A percentile compares a stretch with the other conserved stretches of the same genome.
phyloP scores from a whole-genome alignment of 805 yeast genomes.

The Yarrowia divulgata region DNA sequence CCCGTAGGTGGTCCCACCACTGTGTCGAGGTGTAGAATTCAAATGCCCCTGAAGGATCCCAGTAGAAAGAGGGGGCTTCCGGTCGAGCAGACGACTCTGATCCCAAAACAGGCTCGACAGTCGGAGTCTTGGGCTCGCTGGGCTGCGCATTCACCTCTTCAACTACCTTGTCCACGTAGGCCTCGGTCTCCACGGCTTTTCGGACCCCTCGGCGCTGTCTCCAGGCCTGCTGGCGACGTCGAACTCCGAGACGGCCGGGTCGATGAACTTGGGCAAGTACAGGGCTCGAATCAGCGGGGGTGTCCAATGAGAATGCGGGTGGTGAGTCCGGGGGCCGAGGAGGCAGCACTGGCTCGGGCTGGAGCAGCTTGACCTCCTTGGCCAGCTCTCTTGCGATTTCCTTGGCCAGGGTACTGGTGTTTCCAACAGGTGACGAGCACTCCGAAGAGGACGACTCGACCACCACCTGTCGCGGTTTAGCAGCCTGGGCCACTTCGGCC shows the following conservation, averaged over 20 bases:
- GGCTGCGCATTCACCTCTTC: not conserved
- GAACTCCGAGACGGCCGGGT: constrained; percentile 8
- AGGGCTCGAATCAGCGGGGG: not conserved
- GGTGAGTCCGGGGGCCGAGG: not conserved
- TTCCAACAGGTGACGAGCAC: not conserved
- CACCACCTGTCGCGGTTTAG: not conserved
- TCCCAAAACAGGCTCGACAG: not conserved
- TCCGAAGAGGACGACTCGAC: constrained; percentile 1
- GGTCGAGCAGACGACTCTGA: not conserved
- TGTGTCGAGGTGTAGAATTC: constrained; percentile 8
- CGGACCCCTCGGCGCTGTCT: constrained; percentile 26
- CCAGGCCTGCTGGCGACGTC: constrained; percentile 37
- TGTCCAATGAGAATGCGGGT: not conserved
- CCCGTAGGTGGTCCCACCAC: constrained; percentile 22
- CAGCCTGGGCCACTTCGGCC: not conserved
- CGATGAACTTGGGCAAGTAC: not conserved
- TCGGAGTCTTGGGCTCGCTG: not conserved
- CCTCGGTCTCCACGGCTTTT: not conserved
- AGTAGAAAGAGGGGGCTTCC: constrained; percentile 14
- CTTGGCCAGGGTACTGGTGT: constrained; percentile 17
- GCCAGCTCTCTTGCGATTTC: constrained; percentile 29
- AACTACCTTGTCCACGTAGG: constrained; percentile 3
- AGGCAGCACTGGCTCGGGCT: constrained; percentile 19
- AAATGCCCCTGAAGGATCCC: constrained; percentile 15
- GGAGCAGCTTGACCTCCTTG: constrained; percentile 32